Conservation (phyloP, 1,284 basidiomycete species). For the Psilocybe mexicana region DNA sequence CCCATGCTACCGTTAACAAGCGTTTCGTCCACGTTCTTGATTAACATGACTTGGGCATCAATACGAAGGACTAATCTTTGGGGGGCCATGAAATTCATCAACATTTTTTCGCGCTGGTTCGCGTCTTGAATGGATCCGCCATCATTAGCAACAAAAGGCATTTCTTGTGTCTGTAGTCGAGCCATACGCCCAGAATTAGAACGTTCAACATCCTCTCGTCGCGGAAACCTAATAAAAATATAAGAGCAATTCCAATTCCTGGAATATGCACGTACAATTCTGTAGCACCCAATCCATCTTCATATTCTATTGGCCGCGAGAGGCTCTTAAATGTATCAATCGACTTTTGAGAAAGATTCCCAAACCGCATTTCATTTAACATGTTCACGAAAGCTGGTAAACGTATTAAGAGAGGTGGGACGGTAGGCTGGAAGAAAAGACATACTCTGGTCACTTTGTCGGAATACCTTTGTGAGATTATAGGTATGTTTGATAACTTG, state of each 20-base stretch:
- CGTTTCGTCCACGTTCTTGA: conserved; percentile 66
- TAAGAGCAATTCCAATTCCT: no score
- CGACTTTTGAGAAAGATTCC: conserved; percentile 50
- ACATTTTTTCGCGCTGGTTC: conserved; percentile 61
- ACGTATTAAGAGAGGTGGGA: not conserved
- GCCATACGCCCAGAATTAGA: conserved; percentile 76
- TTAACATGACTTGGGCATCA: conserved; percentile 75
- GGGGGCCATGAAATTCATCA: conserved; percentile 77
- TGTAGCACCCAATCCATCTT: conserved; percentile 79
- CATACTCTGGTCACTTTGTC: conserved; percentile 68
- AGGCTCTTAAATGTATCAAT: conserved; percentile 60
- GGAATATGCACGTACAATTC: conserved; percentile 61
- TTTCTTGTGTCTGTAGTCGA: conserved; percentile 42
- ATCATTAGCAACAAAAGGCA: conserved; percentile 52
- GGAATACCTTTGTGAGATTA: conserved; percentile 89
- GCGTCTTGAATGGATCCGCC: conserved; percentile 52
- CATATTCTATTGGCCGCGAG: conserved; percentile 60
- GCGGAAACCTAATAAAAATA: conserved; percentile 64
- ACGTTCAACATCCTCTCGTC: conserved; percentile 87
- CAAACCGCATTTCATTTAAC: conserved; percentile 90
- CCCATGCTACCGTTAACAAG: conserved; percentile 93
- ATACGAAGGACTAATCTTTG: conserved; percentile 56
- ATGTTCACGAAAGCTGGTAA: conserved; percentile 80
- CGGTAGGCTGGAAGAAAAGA: conserved; percentile 1
- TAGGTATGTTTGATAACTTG: conserved; percentile 76